Conservation (phyloP, 768 basidiomycete genomes). For the Hericium coralloides region DNA sequence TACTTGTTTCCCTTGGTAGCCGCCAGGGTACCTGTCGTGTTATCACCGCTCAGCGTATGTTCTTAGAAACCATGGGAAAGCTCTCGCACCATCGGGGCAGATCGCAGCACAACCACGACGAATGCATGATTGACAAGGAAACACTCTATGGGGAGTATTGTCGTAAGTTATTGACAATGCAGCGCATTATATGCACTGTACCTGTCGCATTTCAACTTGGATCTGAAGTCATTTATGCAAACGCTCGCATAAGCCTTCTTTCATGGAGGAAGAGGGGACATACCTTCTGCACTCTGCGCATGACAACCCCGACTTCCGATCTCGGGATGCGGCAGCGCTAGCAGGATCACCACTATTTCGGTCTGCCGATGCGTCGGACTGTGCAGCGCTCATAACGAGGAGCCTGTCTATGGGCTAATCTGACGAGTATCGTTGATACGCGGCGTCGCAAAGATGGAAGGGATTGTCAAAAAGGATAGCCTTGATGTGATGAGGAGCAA, state of each 20-base stretch:
- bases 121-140: slow-evolving; percentile 49
- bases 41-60: not conserved
- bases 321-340: not conserved
- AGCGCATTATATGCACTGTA: slow-evolving; percentile 11
- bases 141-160: slow-evolving; percentile 20
- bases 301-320: slow-evolving; percentile 24
- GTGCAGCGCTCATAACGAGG: not conserved
- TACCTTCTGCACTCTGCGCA: slow-evolving; percentile 48
- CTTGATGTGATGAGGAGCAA: not conserved
- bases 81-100: slow-evolving; percentile 37
- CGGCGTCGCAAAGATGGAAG: not conserved
- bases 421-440: not conserved
- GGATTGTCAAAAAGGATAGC: not conserved
- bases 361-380: not conserved
- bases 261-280: not conserved
- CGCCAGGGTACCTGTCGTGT: slow-evolving; percentile 31
- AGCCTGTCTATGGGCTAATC: not conserved
- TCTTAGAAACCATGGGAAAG: not conserved
- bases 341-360: not conserved
- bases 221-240: slow-evolving; percentile 20
- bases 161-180: not conserved
- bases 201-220: slow-evolving; percentile 50
- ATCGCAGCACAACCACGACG: slow-evolving; percentile 44
- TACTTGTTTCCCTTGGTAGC: slow-evolving; percentile 53
- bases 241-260: not conserved